A percentile compares a stretch with the other conserved stretches of the same genome.
Conservation (phyloP, 495 filamentous ascomycete genomes). For the Aspergillus haitiensis region DNA sequence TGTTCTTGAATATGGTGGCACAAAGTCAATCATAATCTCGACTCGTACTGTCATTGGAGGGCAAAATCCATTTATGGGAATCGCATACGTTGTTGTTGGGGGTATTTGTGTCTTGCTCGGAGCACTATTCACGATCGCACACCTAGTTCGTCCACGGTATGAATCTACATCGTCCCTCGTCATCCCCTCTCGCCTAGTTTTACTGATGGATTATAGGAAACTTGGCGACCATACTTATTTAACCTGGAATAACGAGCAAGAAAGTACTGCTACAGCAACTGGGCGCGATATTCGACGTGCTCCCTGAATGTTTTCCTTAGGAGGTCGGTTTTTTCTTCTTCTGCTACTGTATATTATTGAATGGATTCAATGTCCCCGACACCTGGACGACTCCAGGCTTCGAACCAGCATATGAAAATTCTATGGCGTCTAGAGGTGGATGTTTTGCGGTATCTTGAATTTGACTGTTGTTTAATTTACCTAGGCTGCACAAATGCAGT, state of each 20-base stretch:
- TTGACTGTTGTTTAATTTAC: background rate
- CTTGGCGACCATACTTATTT: slow-evolving; percentile 96
- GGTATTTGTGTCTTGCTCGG: slow-evolving; percentile 90
- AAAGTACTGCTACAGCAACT: slow-evolving; percentile 58
- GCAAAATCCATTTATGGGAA: slow-evolving; percentile 93
- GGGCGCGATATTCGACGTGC: slow-evolving; percentile 44
- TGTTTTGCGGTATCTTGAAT: slow-evolving; percentile 10
- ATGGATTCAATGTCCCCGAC: background rate
- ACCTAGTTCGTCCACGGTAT: slow-evolving; percentile 85
- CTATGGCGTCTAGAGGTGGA: slow-evolving; percentile 18
- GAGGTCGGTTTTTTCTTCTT: slow-evolving; percentile 6
- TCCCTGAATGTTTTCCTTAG: slow-evolving; percentile 19
- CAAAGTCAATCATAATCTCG: slow-evolving; percentile 90
- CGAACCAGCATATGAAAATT: background rate
- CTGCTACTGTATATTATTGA: slow-evolving; percentile 17
- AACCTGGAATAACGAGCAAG: slow-evolving; percentile 90
- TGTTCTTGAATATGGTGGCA: slow-evolving; percentile 79
- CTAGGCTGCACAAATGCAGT: background rate
- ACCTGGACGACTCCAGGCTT: background rate
- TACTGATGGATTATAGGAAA: slow-evolving; percentile 60
- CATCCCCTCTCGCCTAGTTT: slow-evolving; percentile 1
- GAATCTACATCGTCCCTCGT: slow-evolving; percentile 18
- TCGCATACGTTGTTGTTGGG: slow-evolving; percentile 91
- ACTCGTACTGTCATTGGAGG: slow-evolving; percentile 95
- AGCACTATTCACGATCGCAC: slow-evolving; percentile 80